phyloP scores from a whole-genome alignment of 106 monocot genomes.

The Acorus calamus region DNA sequence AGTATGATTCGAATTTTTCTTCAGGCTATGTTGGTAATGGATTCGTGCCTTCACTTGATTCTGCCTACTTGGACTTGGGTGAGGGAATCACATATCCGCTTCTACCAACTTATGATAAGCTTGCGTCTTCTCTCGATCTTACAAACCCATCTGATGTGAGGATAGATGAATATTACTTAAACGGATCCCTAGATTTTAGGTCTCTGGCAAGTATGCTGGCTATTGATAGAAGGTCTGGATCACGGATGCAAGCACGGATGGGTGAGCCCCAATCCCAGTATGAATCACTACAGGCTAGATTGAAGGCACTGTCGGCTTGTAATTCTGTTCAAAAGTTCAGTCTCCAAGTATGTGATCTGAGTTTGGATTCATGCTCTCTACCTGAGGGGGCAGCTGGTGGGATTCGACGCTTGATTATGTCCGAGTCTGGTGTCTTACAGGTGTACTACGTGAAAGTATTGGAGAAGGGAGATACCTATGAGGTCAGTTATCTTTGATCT shows the following conservation, averaged over 20 bases:
- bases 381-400: slow-evolving; percentile 96
- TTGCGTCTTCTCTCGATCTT: slow-evolving; percentile 42
- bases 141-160: slow-evolving; percentile 62
- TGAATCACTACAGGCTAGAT: slow-evolving; percentile 75
- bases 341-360: slow-evolving; percentile 63
- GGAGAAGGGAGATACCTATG: slow-evolving; percentile 92
- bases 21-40: slow-evolving; percentile 36
- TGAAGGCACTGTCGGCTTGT: slow-evolving; percentile 43
- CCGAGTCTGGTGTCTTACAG: slow-evolving; percentile 74
- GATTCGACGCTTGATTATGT: slow-evolving; percentile 69
- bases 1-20: slow-evolving; percentile 25
- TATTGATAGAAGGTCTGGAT: slow-evolving; percentile 43
- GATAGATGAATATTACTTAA: slow-evolving; percentile 64
- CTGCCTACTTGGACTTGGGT: slow-evolving; percentile 76
- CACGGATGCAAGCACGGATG: slow-evolving; percentile 41
- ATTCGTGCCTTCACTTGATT: slow-evolving; percentile 34
- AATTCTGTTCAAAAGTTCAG: slow-evolving; percentile 52
- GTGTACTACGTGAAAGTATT: slow-evolving; percentile 78
- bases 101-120: slow-evolving; percentile 81
- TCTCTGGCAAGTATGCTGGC: slow-evolving; percentile 69
- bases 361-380: slow-evolving; percentile 46
- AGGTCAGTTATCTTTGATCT: slow-evolving; percentile 39
- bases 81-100: slow-evolving; percentile 69
- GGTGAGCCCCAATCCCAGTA: slow-evolving; percentile 67
- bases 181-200: slow-evolving; percentile 57